Conservation (phyloP, 306 rosid genomes). For the Glycine soja region DNA sequence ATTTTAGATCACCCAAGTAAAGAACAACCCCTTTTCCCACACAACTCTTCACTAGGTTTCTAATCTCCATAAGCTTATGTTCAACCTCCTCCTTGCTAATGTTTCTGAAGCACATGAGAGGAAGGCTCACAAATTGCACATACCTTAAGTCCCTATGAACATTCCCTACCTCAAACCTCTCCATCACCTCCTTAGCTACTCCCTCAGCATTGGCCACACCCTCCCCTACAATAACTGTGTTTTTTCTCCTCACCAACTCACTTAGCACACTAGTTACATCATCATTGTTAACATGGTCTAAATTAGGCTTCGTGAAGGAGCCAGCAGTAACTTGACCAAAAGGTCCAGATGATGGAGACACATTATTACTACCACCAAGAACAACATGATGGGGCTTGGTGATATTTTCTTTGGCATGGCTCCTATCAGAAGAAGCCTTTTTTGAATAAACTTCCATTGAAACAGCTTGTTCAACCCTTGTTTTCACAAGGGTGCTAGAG, state of each 20-base stretch:
- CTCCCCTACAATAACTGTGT: constrained; percentile 76
- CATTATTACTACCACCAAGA: no score
- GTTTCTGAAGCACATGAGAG: constrained; percentile 64
- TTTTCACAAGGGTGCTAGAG: no score
- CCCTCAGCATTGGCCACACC: constrained; percentile 54
- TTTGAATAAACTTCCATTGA: no score
- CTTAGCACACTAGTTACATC: constrained; percentile 65
- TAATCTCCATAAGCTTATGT: constrained; percentile 67
- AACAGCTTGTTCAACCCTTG: no score
- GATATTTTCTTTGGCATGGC: no score
- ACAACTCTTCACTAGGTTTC: constrained; percentile 67
- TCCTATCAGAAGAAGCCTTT: neutral
- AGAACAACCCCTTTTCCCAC: constrained; percentile 76
- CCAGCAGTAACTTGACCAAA: constrained; percentile 42
- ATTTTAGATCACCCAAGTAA: constrained; percentile 79
- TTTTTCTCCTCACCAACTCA: constrained; percentile 65
- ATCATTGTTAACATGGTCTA: constrained; percentile 53
- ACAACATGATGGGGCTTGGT: no score
- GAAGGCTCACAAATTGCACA: constrained; percentile 73
- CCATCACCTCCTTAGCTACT: constrained; percentile 67
- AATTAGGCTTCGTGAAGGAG: constrained; percentile 29
- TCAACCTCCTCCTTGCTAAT: constrained; percentile 72
- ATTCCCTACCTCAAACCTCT: constrained; percentile 68
- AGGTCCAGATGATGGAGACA: constrained; percentile 36
- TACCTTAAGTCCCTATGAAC: constrained; percentile 56